Evolutionary conservation across 2,329 filamentous ascomycete genomes (phyloP), one percentile per base, ranked within the genome.

Genomic region (Penicillium capsulatum): DNA sequence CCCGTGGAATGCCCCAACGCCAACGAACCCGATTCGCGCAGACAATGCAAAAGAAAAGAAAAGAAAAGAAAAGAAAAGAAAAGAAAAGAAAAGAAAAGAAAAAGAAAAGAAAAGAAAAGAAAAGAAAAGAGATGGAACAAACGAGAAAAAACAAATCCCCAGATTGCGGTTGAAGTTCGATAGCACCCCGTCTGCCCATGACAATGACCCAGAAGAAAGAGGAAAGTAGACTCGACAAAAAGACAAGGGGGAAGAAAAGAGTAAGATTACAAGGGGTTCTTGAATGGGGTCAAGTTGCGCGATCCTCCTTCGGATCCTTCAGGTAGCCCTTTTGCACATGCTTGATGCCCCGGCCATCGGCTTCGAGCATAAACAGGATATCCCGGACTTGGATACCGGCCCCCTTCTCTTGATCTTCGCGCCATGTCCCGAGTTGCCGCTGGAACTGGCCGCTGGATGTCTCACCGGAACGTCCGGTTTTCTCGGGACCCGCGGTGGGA

Each of bases 341-440:
- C 29, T 63, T 63, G 27, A 59, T 55, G 15, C 64, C 66, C 44
- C 65, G 75, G 1, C 86, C 84, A 59, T 94, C 87, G 35, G 81
- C 73, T 63, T 95, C 90, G 32, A 96, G 73, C 44, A 86, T 85
- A 14, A 79, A 73, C 11, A 94, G 72, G 70, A 89, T 81, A 63
- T 96, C 91, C 38, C 91, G 77, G 36, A 94, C 71, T 67, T 96
- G 89, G 33, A 96, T 86, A 17, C 83, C 82, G 51, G 75, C 77
- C 20, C 87, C 88, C 58, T 83, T 84, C 15, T 83, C 80, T 37
- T 79, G 80, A 54, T 88, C 83, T 63, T 96, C 89, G 43, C 86
- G 77, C 76, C 83, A 86, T 11, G 76, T 74, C n/a, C 86, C 86
- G 26, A 87, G 68, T 37, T 80, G 78, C 37, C 50, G 50, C 26